Evolutionary conservation across 768 basidiomycete genomes (phyloP).

Genomic region (Suillus tomentosus): DNA sequence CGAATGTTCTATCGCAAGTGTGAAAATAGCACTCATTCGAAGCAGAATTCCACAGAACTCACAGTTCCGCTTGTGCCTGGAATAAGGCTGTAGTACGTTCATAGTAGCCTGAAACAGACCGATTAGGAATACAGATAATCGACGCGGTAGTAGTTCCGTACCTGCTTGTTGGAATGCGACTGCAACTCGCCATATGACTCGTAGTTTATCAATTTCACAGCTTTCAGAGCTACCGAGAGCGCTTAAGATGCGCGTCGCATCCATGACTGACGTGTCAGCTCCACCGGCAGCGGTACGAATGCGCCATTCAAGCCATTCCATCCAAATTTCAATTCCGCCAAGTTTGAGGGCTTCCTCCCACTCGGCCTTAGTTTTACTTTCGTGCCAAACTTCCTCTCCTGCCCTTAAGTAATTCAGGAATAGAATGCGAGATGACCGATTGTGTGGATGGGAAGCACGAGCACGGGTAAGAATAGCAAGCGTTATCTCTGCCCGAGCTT

Average conservation of each 20-base stretch:
- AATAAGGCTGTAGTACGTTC: conserved; percentile 79
- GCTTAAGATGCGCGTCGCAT: conserved; percentile 48
- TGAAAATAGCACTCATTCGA: conserved; percentile 13
- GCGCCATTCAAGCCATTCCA: conserved; percentile 82
- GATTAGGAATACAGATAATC: conserved; percentile 10
- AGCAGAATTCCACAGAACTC: conserved; percentile 28
- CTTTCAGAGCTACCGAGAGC: conserved; percentile 43
- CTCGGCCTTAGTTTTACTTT: conserved; percentile 53
- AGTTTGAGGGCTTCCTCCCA: conserved; percentile 68
- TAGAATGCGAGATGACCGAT: conserved; percentile 50
- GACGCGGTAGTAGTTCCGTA: conserved; percentile 30
- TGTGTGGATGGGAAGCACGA: conserved; percentile 53
- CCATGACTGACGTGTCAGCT: conserved; percentile 54
- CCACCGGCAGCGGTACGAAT: conserved; percentile 50
- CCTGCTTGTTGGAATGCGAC: conserved; percentile 68
- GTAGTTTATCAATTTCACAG: conserved; percentile 54
- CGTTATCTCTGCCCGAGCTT: conserved; percentile 70
- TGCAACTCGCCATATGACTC: conserved; percentile 73
- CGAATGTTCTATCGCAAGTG: conserved; percentile 51
- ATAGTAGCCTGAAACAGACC: conserved; percentile 52
- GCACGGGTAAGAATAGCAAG: conserved; percentile 69
- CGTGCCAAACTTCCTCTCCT: conserved; percentile 73
- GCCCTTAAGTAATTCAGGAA: conserved; percentile 67
- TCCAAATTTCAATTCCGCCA: conserved; percentile 61
- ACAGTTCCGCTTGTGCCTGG: conserved; percentile 86